These are phyloP conservation scores for Rhodotorula kratochvilovae DNA, from an alignment of 768 basidiomycete species.

Conservation along the genomic window DNA sequence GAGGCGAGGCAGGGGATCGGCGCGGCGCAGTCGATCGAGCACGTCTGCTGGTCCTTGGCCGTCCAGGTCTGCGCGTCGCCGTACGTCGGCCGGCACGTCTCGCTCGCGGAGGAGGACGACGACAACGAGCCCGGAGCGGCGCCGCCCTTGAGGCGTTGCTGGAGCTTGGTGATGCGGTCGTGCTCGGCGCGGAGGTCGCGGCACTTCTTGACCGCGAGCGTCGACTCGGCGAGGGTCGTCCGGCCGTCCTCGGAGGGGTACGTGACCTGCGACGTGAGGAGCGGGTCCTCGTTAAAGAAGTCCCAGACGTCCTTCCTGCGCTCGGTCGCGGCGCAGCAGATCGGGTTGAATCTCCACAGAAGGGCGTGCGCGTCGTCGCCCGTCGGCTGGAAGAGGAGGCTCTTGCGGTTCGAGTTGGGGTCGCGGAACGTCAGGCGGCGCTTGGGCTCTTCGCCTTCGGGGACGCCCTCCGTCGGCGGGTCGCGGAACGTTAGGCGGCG, in stretches of 20 bases:
- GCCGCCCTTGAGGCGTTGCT: constrained; percentile 10
- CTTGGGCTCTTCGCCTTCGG: constrained; percentile 39
- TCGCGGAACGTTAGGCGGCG: constrained; percentile 33
- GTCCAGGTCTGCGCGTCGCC: constrained; percentile 36
- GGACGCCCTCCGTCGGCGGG: constrained; percentile 38
- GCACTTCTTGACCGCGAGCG: constrained; percentile 36
- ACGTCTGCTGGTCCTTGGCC: constrained; percentile 32
- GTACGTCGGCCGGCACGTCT: constrained; percentile 21
- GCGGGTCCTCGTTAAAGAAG: constrained; percentile 42
- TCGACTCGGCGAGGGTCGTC: constrained; percentile 38
- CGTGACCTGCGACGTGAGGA: constrained; percentile 41
- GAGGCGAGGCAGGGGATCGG: constrained; percentile 40
- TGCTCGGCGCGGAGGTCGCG: constrained; percentile 36
- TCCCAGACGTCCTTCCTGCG: constrained; percentile 34
- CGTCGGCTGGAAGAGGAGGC: constrained; percentile 35
- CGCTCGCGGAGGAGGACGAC: background rate
- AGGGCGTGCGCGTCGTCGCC: constrained; percentile 37
- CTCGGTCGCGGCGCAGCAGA: constrained; percentile 31
- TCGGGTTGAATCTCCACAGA: constrained; percentile 42
- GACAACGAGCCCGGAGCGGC: background rate
- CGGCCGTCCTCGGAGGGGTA: constrained; percentile 41
- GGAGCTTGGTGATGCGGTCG: constrained; percentile 34
- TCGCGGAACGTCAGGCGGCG: constrained; percentile 29
- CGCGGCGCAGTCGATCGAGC: constrained; percentile 39
- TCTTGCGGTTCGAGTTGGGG: constrained; percentile 13